Conservation (phyloP, 2,329 filamentous ascomycete genomes). For the Clarireedia paspali region DNA sequence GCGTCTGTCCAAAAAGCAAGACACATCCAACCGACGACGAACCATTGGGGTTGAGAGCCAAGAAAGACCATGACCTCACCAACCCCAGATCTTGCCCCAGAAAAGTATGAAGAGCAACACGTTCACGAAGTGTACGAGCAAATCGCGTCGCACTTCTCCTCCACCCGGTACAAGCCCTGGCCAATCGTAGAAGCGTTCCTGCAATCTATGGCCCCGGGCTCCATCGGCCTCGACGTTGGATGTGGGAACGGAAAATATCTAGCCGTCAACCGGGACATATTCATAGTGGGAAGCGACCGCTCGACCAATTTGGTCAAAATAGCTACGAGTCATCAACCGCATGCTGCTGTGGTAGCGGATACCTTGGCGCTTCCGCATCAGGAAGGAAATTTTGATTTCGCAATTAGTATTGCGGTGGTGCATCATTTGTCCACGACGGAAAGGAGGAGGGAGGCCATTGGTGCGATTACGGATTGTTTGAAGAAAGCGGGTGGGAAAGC, state of each 20-base stretch:
- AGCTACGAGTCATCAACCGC: conserved; percentile 41
- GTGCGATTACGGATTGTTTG: conserved; percentile 62
- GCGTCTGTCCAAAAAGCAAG: no score
- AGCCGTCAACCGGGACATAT: conserved; percentile 65
- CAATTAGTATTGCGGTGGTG: conserved; percentile 86
- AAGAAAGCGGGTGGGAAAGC: conserved; percentile 49
- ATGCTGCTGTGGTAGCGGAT: conserved; percentile 72
- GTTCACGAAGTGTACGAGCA: conserved; percentile 89
- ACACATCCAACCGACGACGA: no score
- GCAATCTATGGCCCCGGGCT: conserved; percentile 53
- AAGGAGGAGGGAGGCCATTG: conserved; percentile 66
- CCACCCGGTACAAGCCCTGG: conserved; percentile 80
- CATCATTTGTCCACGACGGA: conserved; percentile 81
- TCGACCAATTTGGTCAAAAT: conserved; percentile 51
- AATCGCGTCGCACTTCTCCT: conserved; percentile 78
- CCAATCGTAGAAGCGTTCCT: conserved; percentile 82
- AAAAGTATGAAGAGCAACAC: conserved; percentile 72
- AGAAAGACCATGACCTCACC: conserved; percentile 1
- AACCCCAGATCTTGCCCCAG: conserved; percentile 19
- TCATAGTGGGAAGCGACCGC: conserved; percentile 80
- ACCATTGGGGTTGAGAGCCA: no score
- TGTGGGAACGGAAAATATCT: conserved; percentile 98
- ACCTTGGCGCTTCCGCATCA: conserved; percentile 77
- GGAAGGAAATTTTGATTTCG: conserved; percentile 65
- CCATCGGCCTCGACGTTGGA: conserved; percentile 82